phyloP scores from a whole-genome alignment of 2,329 filamentous ascomycete genomes.

The Xylaria digitata region DNA sequence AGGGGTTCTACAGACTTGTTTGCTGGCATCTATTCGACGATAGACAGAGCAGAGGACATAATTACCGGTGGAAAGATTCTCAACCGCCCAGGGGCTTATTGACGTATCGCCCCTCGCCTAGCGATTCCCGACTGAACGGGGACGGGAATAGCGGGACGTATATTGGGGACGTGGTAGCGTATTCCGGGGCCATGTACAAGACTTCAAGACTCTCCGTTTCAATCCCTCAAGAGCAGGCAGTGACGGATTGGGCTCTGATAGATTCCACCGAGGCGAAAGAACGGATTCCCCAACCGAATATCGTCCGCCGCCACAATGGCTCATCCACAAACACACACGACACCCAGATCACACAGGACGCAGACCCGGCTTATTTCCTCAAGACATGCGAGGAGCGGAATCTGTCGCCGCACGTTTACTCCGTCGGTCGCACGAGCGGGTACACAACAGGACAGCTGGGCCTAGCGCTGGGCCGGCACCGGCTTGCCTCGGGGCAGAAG shows the following conservation, averaged over 20 bases:
- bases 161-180: constrained; percentile 53
- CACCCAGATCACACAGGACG: background rate
- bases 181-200: constrained; percentile 55
- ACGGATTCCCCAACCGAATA: background rate
- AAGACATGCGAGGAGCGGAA: background rate
- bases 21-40: constrained; percentile 58
- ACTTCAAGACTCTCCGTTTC: constrained; percentile 55
- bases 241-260: constrained; percentile 50
- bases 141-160: background rate
- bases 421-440: constrained; percentile 57
- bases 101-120: constrained; percentile 51
- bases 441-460: constrained; percentile 56
- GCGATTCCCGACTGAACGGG: constrained; percentile 43
- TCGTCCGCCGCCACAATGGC: background rate
- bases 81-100: background rate
- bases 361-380: constrained; percentile 2
- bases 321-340: background rate
- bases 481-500: constrained; percentile 39
- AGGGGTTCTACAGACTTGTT: constrained; percentile 54
- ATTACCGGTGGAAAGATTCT: constrained; percentile 35
- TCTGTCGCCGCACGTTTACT: constrained; percentile 45
- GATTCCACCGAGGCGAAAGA: background rate
- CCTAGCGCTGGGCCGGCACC: constrained; percentile 55
- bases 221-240: constrained; percentile 46
- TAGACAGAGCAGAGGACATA: background rate